Evolutionary conservation across 352 stramenopile species (phyloP).

Genomic region (Pythium guiyangense): DNA sequence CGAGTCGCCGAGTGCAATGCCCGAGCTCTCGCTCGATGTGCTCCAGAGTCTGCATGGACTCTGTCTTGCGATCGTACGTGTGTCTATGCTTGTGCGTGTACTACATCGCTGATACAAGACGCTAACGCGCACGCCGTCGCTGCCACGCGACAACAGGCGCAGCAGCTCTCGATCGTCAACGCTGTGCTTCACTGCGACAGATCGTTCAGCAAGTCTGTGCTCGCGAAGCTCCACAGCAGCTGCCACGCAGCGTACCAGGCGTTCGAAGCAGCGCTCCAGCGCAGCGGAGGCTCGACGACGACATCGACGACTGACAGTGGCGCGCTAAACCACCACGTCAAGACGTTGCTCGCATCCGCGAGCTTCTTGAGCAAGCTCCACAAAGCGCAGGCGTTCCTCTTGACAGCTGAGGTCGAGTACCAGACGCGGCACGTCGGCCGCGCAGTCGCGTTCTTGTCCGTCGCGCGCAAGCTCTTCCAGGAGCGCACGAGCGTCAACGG

Average conservation of each 20-base stretch:
- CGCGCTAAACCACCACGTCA: conserved; percentile 6
- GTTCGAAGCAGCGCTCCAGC: conserved; percentile 14
- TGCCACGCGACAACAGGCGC: no score
- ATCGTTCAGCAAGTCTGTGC: conserved; percentile 21
- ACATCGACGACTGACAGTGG: no score
- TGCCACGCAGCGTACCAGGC: conserved; percentile 20
- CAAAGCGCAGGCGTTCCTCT: conserved; percentile 19
- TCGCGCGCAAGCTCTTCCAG: conserved; percentile 18
- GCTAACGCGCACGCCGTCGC: no score
- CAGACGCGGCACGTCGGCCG: conserved; percentile 16
- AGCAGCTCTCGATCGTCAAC: conserved; percentile 39
- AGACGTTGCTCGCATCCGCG: conserved; percentile 20
- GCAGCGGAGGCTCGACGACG: conserved; percentile 12
- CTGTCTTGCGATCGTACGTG: conserved; percentile 17
- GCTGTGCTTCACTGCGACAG: conserved; percentile 23
- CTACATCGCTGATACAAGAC: no score
- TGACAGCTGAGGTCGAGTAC: conserved; percentile 21
- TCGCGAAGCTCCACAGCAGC: conserved; percentile 35
- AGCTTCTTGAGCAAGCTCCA: conserved; percentile 29
- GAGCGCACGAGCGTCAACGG: conserved; percentile 19
- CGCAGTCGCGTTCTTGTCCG: conserved; percentile 22
- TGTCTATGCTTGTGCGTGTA: no score
- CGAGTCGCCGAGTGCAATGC: conserved; percentile 8
- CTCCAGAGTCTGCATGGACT: conserved; percentile 13
- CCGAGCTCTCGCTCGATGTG: conserved; percentile 17